Base-by-base conservation (phyloP, 208 protist genomes). In the Phytomonas sp. region DNA sequence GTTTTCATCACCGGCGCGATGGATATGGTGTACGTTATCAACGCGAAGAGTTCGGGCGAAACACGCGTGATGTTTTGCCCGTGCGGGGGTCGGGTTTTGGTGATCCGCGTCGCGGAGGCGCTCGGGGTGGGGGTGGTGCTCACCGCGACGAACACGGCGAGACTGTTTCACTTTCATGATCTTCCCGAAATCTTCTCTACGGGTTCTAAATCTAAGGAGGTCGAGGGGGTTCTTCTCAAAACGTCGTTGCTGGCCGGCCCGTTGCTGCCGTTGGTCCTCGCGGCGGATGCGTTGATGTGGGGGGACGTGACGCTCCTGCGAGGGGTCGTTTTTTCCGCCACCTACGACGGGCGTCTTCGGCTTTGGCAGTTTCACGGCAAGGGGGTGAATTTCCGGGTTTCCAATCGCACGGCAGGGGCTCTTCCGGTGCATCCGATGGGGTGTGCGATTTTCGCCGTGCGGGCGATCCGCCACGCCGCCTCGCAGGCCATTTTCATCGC, bases 371-470 rank as follows among this genome's bases (percentile, higher is more conserved):
- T 34, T 17, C 33, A 5, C 3, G 11, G 33, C 2, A 11, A 20
- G 1, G 46, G 5, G 36, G 34, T 60, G 62, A n/a, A n/a, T n/a
- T n/a, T n/a, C n/a, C n/a, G n/a, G n/a, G n/a, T n/a, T n/a, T n/a
- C n/a, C n/a, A n/a, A n/a, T 33, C 56, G 37, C 33, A n/a, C 74
- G n/a, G 69, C 69, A 31, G 65, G 68, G 23, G 66, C 60, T 0
- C 72, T 91, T 32, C 65, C 68, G 29, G 82, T 84, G 0, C 89
- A 94, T 65, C 64, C 65, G 0, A 33, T 71, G 0, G 79, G 82
- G 9, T 94, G 89, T 60, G 89, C 89, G 8, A 71, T 94, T 13
- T 94, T 94, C 64, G 68, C 85, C 0, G 83, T 90, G 26, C 69
- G 71, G 0, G 70, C 76, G 9, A 69, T 9, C 53, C 11, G 33